Conservation (phyloP, 495 filamentous ascomycete species). For the Penicillium parvum region DNA sequence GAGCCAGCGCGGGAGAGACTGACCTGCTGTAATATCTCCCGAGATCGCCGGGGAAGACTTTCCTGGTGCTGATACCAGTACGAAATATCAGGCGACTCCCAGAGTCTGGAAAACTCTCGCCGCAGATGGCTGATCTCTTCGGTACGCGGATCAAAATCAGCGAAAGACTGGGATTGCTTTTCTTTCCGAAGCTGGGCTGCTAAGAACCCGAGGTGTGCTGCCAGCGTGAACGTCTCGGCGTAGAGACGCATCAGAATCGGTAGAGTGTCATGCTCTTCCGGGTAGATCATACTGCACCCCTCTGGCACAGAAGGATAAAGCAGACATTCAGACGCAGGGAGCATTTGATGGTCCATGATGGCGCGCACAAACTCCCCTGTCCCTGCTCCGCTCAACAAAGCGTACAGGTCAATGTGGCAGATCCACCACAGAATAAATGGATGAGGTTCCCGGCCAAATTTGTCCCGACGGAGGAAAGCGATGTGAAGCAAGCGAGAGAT, state of each 20-base stretch:
- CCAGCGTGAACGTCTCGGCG: slow-evolving; percentile 37
- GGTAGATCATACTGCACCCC: slow-evolving; percentile 30
- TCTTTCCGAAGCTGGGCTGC: slow-evolving; percentile 33
- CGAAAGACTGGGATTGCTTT: slow-evolving; percentile 12
- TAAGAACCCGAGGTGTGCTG: slow-evolving; percentile 40
- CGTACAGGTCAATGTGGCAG: slow-evolving; percentile 53
- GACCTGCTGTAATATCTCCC: slow-evolving; percentile 46
- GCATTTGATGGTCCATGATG: slow-evolving; percentile 46
- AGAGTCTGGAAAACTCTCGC: slow-evolving; percentile 36
- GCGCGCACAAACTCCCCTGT: slow-evolving; percentile 47
- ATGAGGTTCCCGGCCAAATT: slow-evolving; percentile 44
- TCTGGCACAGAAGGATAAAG: slow-evolving; percentile 27
- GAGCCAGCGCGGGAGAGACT: slow-evolving; percentile 9
- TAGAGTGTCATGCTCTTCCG: slow-evolving; percentile 35
- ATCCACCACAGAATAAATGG: slow-evolving; percentile 54
- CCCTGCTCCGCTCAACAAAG: slow-evolving; percentile 51
- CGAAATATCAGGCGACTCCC: slow-evolving; percentile 36
- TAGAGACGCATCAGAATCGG: slow-evolving; percentile 42
- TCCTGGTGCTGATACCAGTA: slow-evolving; percentile 35
- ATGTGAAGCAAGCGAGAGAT: slow-evolving; percentile 52
- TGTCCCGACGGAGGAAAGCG: slow-evolving; percentile 41
- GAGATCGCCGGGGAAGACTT: slow-evolving; percentile 35
- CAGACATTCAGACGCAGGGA: slow-evolving; percentile 37
- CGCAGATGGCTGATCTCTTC: slow-evolving; percentile 31
- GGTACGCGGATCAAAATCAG: slow-evolving; percentile 15